Evolutionary conservation across 164 flowering plant genomes (phyloP).

Genomic region (Dillenia suffruticosa): DNA sequence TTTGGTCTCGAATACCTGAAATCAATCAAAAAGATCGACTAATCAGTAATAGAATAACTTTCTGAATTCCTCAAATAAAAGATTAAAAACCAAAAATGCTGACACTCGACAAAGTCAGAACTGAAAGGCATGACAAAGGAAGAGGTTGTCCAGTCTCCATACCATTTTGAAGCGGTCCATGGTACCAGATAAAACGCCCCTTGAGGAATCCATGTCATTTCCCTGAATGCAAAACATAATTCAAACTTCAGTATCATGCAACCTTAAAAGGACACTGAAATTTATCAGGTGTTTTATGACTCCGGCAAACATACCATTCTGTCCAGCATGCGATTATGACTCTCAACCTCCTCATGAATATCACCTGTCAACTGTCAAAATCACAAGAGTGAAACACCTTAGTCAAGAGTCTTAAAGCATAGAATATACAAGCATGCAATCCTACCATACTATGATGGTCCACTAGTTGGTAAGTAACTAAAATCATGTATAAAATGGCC

Average conservation of each 20-base stretch:
- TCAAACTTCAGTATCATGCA: neutral
- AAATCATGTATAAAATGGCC: too few species aligned
- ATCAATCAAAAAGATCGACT: neutral
- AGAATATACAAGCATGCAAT: neutral
- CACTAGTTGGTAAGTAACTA: too few species aligned
- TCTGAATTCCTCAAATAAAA: too few species aligned
- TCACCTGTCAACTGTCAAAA: constrained; percentile 75
- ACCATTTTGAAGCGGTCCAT: constrained; percentile 87
- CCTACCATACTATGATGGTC: too few species aligned
- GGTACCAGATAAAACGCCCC: constrained; percentile 84
- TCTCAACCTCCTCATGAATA: constrained; percentile 81
- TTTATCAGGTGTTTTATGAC: too few species aligned
- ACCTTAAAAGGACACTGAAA: too few species aligned
- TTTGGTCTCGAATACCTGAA: constrained; percentile 78
- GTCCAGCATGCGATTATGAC: constrained; percentile 75
- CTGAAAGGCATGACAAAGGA: neutral
- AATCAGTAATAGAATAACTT: too few species aligned
- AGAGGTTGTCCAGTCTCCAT: neutral
- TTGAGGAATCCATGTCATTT: constrained; percentile 75
- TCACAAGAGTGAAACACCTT: neutral
- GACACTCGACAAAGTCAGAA: too few species aligned
- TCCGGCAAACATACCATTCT: constrained; percentile 51
- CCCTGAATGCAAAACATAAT: constrained; percentile 47
- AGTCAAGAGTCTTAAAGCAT: neutral
- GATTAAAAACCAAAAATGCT: too few species aligned